phyloP scores from a whole-genome alignment of 2,329 filamentous ascomycete species.

The Bipolaris cookei region DNA sequence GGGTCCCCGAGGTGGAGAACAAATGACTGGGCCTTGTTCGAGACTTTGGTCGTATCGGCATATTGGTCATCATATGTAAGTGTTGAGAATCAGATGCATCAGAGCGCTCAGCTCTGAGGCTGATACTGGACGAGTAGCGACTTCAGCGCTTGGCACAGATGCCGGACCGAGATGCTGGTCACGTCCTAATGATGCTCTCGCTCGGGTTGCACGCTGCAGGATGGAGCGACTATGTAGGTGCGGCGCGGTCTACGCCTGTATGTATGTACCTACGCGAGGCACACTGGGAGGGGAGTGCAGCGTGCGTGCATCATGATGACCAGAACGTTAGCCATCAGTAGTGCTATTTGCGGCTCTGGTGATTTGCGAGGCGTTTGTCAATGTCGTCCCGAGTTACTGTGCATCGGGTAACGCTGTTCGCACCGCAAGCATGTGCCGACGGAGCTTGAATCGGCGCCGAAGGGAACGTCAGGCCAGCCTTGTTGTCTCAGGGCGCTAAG shows the following conservation, averaged over 20 bases:
- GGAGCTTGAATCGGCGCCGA: conserved; percentile 3
- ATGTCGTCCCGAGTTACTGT: conserved; percentile 2
- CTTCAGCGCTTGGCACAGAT: neutral
- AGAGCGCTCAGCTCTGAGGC: neutral
- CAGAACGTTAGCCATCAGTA: neutral
- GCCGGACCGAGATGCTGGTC: conserved; percentile 6
- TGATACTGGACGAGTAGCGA: neutral
- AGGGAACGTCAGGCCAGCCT: neutral
- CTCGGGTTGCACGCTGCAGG: neutral
- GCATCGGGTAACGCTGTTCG: neutral
- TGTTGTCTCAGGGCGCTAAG: conserved; percentile 5
- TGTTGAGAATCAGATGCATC: conserved; percentile 7
- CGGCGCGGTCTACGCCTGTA: neutral
- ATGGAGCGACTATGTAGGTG: neutral
- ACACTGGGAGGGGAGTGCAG: neutral
- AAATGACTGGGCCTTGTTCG: conserved; percentile 10
- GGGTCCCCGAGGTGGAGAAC: conserved; percentile 7
- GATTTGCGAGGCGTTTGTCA: conserved; percentile 7
- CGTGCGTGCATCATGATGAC: neutral
- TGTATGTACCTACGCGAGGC: neutral
- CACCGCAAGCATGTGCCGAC: conserved; percentile 2
- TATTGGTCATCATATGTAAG: neutral
- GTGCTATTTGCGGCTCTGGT: conserved; percentile 1
- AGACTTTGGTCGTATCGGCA: conserved; percentile 5
- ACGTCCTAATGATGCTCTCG: neutral